phyloP scores from a whole-genome alignment of 2,329 filamentous ascomycete genomes.

The Aspergillus glaucus region DNA sequence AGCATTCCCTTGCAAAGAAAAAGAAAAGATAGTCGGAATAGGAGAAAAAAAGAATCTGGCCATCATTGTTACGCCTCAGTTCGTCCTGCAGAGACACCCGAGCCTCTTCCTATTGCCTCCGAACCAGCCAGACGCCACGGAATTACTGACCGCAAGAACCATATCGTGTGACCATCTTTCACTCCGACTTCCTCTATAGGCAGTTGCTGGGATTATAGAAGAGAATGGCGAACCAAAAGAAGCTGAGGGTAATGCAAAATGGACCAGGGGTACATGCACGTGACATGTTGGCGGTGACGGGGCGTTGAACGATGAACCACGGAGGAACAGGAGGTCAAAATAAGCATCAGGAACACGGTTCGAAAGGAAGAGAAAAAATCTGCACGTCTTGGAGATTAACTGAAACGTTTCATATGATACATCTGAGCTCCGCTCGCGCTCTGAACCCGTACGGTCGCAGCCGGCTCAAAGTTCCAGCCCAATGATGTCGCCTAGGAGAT shows the following conservation, averaged over 20 bases:
- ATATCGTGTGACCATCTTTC: too few species aligned
- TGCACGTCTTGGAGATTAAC: slow-evolving; percentile 8
- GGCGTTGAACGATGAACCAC: slow-evolving; percentile 1
- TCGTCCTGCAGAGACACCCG: too few species aligned
- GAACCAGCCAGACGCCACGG: slow-evolving; percentile 5
- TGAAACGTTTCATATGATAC: slow-evolving; percentile 12
- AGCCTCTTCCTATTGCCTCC: too few species aligned
- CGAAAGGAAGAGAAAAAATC: slow-evolving; percentile 15
- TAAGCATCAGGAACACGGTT: slow-evolving; percentile 21
- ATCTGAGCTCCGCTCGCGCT: slow-evolving; percentile 7
- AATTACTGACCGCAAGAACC: too few species aligned
- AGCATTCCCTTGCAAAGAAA: too few species aligned
- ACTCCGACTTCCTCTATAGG: too few species aligned
- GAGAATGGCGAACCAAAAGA: not conserved
- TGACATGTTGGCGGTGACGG: not conserved
- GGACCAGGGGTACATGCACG: not conserved
- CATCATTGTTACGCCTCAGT: too few species aligned
- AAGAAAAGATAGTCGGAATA: too few species aligned
- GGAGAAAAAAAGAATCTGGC: not conserved
- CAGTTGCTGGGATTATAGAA: not conserved
- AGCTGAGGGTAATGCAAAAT: not conserved
- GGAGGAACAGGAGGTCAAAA: slow-evolving; percentile 11
- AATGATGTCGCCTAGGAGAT: slow-evolving; percentile 17
- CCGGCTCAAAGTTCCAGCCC: slow-evolving; percentile 21
- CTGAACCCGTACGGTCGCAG: slow-evolving; percentile 1